Percentiles rank a stretch among this genome's conserved stretches.
Evolutionary conservation across 306 rosid genomes (phyloP).

Genomic region (Quercus alba): DNA sequence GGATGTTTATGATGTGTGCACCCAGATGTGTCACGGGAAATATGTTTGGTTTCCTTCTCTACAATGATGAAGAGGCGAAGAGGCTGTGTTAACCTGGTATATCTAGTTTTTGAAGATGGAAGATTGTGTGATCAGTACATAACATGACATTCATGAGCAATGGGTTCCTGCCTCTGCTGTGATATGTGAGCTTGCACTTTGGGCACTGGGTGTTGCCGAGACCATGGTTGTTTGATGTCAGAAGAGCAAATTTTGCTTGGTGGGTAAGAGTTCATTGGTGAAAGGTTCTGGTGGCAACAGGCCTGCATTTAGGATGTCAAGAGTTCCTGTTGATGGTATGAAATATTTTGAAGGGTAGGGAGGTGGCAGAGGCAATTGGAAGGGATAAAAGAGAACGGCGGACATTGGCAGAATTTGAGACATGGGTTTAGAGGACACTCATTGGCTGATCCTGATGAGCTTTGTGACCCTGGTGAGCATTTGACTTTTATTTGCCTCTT

Average conservation of each 20-base stretch:
- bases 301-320: constrained; percentile 96
- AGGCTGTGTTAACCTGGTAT: constrained; percentile 94
- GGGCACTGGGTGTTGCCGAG: constrained; percentile 95
- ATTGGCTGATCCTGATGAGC: constrained; percentile 98
- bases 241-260: constrained; percentile 84
- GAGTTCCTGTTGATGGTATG: constrained; percentile 94
- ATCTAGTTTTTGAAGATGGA: constrained; percentile 75
- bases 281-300: constrained; percentile 96
- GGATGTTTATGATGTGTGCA: constrained; percentile 85
- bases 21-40: constrained; percentile 94
- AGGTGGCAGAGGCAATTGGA: constrained; percentile 90
- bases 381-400: constrained; percentile 96
- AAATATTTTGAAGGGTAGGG: constrained; percentile 93
- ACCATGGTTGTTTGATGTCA: constrained; percentile 95
- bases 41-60: constrained; percentile 95
- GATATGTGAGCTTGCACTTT: constrained; percentile 95
- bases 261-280: constrained; percentile 96
- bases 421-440: constrained; percentile 98
- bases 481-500: constrained; percentile 18
- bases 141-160: constrained; percentile 86
- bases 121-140: constrained; percentile 85
- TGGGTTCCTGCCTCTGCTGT: constrained; percentile 86
- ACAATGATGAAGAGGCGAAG: constrained; percentile 60
- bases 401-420: constrained; percentile 90
- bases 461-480: constrained; percentile 94